Percentiles rank a stretch among this genome's conserved stretches.
These are phyloP conservation scores for Spinacia oleracea DNA, from an alignment of 179 eudicot genomes.

Conservation along the genomic window DNA sequence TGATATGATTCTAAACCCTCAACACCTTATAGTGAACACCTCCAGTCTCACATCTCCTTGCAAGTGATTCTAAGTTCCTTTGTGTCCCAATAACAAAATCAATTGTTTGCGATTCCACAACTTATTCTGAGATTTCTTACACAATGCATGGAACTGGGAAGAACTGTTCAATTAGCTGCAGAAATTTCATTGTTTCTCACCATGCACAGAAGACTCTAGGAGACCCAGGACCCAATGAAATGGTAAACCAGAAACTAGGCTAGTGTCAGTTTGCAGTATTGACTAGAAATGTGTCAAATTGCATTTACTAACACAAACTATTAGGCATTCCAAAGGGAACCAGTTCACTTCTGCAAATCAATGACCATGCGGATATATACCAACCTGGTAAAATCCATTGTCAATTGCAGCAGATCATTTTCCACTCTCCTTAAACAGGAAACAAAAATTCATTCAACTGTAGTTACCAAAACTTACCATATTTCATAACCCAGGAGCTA, in stretches of 20 bases:
- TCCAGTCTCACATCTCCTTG: background rate
- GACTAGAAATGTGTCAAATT: background rate
- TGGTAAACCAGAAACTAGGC: background rate
- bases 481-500: background rate
- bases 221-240: background rate
- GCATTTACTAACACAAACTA: background rate
- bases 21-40: background rate
- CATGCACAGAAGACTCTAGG: background rate
- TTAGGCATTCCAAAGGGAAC: background rate
- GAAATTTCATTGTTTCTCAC: background rate
- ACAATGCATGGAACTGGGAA: background rate
- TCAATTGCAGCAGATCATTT: no score
- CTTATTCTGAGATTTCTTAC: background rate
- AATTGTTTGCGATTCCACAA: background rate
- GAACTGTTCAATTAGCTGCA: background rate
- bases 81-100: background rate
- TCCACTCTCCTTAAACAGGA: no score
- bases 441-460: background rate
- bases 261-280: background rate
- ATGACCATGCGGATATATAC: background rate
- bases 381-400: background rate
- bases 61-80: background rate
- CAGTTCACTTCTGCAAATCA: background rate
- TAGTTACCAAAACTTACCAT: background rate
- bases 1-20: background rate